Base-by-base conservation (phyloP, 352 stramenopile genomes). In the Globisporangium nagaii region DNA sequence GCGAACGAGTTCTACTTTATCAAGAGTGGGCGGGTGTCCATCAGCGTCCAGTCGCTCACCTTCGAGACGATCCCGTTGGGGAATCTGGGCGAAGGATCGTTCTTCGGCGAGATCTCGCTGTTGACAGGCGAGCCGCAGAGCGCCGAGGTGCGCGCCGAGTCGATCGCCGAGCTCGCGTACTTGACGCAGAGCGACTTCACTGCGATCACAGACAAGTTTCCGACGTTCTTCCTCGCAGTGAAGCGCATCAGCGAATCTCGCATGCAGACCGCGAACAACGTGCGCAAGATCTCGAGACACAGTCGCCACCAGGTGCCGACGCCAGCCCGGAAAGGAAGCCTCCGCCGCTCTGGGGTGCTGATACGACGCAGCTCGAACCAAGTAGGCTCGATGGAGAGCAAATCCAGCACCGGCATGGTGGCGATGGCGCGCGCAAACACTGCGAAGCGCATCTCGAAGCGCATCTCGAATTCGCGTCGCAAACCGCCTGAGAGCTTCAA, bases 1-100 rank as follows among this genome's bases (percentile, higher is more conserved):
- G 25, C 43, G 4, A 30, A 53, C 20, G 75, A 88, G 60, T 88
- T 91, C 47, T 91, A 89, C 54, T 87, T 91, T 31, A 89, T 91
- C 50, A 86, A 84, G 44, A 73, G 67, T 45, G 79, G 74, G 1
- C 69, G 71, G 28, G 81, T 88, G 10, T 84, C 71, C 10, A 60
- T 88, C 1, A 78, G 64, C n/a, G 72, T 86, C 4, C 40, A 68
- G 3, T 46, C 66, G 2, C 45, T 69, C 12, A 35, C 12, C 1
- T 45, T 63, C 35, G 58, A 73, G 40, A 57, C 65, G 8, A 62
- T 85, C 27, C 77, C 82, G 19, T 41, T 91, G 4, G 80, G 79
- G 5, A 86, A 84, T 30, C 73, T 91, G 1, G 69, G 72, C 11
- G 81, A 87, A 62, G 81, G 81, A 8, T 88, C 75, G 0, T 91